Evolutionary conservation across 2,329 filamentous ascomycete genomes (phyloP).

Genomic region (Incumbomyces delicatus): DNA sequence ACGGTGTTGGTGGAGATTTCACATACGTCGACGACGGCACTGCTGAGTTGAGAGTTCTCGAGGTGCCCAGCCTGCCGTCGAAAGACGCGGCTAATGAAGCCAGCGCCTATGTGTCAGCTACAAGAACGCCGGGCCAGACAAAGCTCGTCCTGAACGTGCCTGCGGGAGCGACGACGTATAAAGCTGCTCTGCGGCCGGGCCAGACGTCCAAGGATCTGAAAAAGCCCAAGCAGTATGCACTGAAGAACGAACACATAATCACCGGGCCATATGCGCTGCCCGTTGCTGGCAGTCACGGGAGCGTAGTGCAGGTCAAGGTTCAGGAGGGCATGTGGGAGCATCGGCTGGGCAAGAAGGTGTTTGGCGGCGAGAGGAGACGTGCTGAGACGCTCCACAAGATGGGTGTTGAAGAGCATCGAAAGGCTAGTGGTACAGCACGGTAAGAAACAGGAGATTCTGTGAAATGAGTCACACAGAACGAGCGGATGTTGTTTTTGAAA

Average conservation of each 20-base stretch:
- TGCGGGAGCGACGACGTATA: slow-evolving; percentile 46
- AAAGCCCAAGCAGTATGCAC: slow-evolving; percentile 54
- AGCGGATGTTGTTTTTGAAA: no score
- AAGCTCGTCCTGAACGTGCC: slow-evolving; percentile 53
- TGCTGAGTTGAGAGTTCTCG: slow-evolving; percentile 49
- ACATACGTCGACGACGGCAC: slow-evolving; percentile 57
- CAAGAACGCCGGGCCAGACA: slow-evolving; percentile 44
- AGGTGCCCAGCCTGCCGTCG: slow-evolving; percentile 37
- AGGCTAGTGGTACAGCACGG: slow-evolving; percentile 25
- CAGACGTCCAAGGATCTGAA: slow-evolving; percentile 36
- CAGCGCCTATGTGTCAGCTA: slow-evolving; percentile 38
- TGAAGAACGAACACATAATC: slow-evolving; percentile 60
- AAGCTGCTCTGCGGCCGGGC: slow-evolving; percentile 28
- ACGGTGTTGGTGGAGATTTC: slow-evolving; percentile 76
- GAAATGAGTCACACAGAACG: no score
- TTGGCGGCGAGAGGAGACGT: slow-evolving; percentile 86
- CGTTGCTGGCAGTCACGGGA: slow-evolving; percentile 50
- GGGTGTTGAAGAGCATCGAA: slow-evolving; percentile 67
- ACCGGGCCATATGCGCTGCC: slow-evolving; percentile 64
- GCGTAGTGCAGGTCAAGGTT: slow-evolving; percentile 56
- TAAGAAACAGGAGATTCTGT: neutral
- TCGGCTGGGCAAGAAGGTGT: slow-evolving; percentile 77
- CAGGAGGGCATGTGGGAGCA: slow-evolving; percentile 92
- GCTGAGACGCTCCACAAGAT: slow-evolving; percentile 82
- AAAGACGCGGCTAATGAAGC: slow-evolving; percentile 22